phyloP scores from a whole-genome alignment of 2,329 filamentous ascomycete species.

The Gyromitra esculenta region DNA sequence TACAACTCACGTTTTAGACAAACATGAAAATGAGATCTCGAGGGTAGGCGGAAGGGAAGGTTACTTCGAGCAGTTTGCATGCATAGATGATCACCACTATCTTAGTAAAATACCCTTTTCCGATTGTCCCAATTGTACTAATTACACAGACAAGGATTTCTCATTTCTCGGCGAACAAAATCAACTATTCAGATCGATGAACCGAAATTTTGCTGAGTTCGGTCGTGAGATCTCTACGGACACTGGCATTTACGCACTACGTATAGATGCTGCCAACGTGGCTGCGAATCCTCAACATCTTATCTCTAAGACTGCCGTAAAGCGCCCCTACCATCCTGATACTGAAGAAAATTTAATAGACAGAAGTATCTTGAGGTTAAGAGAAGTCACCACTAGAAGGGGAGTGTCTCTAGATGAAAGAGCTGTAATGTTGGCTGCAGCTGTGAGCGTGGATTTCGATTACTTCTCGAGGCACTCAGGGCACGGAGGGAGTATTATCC shows the following conservation, averaged over 20 bases:
- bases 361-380: constrained; percentile 34
- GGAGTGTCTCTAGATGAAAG: constrained; percentile 74
- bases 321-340: background rate
- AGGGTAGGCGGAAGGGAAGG: constrained; percentile 61
- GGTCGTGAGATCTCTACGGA: constrained; percentile 73
- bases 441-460: constrained; percentile 73
- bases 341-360: background rate
- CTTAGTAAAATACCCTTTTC: constrained; percentile 62
- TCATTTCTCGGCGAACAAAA: constrained; percentile 66
- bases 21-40: constrained; percentile 69
- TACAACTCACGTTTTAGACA: constrained; percentile 73
- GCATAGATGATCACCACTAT: constrained; percentile 72
- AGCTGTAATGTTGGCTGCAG: constrained; percentile 73
- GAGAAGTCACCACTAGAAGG: constrained; percentile 38
- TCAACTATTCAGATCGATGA: constrained; percentile 69
- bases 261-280: constrained; percentile 70
- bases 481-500: constrained; percentile 65
- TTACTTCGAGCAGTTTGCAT: constrained; percentile 70
- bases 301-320: constrained; percentile 60
- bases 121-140: background rate
- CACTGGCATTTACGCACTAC: constrained; percentile 71
- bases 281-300: constrained; percentile 60
- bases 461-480: constrained; percentile 72
- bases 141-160: constrained; percentile 64
- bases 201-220: constrained; percentile 71